Percentiles rank a stretch among this genome's conserved stretches.
Conservation (phyloP, 139 green algal genomes). For the Mesotaenium endlicherianum region DNA sequence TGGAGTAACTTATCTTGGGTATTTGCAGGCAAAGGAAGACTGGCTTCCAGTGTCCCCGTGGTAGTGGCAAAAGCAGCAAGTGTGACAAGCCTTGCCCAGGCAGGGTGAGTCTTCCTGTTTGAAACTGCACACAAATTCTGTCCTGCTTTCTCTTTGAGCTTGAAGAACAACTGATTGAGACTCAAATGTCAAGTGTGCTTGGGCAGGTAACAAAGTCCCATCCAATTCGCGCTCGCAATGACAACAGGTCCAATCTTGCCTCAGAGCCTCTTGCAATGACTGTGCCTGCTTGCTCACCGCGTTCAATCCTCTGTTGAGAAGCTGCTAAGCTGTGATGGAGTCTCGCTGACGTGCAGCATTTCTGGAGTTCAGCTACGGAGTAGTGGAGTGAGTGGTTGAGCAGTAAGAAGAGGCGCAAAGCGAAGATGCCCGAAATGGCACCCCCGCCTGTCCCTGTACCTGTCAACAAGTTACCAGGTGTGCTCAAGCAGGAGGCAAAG, state of each 20-base stretch:
- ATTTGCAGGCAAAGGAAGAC: slow-evolving; percentile 80
- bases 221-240: slow-evolving; percentile 22
- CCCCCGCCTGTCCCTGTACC: neutral
- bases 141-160: neutral
- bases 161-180: neutral
- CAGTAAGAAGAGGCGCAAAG: slow-evolving; percentile 28
- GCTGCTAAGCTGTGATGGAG: no score
- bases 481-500: slow-evolving; percentile 11
- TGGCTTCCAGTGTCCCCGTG: slow-evolving; percentile 83
- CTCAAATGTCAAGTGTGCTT: neutral
- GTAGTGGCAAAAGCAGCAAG: slow-evolving; percentile 70
- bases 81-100: slow-evolving; percentile 69
- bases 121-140: neutral
- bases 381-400: neutral
- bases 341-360: no score
- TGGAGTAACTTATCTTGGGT: no score
- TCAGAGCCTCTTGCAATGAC: neutral
- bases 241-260: slow-evolving; percentile 23
- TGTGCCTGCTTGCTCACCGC: neutral
- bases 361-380: neutral
- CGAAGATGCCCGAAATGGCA: slow-evolving; percentile 9
- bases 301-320: neutral
- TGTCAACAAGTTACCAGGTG: neutral
- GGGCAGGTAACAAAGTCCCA: slow-evolving; percentile 23
- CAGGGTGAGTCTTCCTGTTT: slow-evolving; percentile 57